Base-by-base conservation (phyloP, 495 filamentous ascomycete genomes). In the Aspergillus cavernicola region DNA sequence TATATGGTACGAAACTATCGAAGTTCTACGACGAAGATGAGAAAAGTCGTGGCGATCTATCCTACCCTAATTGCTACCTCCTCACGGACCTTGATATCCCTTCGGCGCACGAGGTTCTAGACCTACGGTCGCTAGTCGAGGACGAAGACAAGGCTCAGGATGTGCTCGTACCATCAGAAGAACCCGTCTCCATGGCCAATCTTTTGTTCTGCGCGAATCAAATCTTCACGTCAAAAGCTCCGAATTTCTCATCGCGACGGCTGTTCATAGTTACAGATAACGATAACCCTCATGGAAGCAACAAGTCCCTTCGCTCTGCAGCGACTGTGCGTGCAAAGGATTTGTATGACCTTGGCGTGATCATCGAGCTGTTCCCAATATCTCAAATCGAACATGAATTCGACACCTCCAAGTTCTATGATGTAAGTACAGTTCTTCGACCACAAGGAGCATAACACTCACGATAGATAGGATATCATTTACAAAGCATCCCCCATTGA, bases 211-310 rank as follows among this genome's bases (percentile, higher is more conserved):
- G 92, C 63, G 91, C 88, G 38, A 97, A 97, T 59, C 90, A 97
- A 57, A 89, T 97, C 32, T 96, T 99, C 68, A 95, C 93, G 2
- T 96, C 88, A 2, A 96, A 87, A 63, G 90, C 95, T 0, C 85
- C 93, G 13, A 97, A 96, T 60, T 97, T 97, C 65, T 83, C 89
- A 19, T 97, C 93, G 0, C 75, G 95, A 35, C 82, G 95, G 28
- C 73, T 99, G 10, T 97, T 99, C 70, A 84, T 99, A 53, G 90
- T 99, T 50, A 96, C 95, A 2, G 92, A 97, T 62, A 87, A 96
- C 51, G 95, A 99, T 64, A 80, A 90, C 64, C 93, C 95, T 6
- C 89, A 96, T 63, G 76, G 68, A 2, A 72, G 80, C 3, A 85
- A 87, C 57, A 92, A 90, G 63, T 69, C 75, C 6, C 67, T 85